Percentiles rank a stretch among this genome's conserved stretches.
phyloP scores from a whole-genome alignment of 805 yeast genomes.

The Candida nemodendra region DNA sequence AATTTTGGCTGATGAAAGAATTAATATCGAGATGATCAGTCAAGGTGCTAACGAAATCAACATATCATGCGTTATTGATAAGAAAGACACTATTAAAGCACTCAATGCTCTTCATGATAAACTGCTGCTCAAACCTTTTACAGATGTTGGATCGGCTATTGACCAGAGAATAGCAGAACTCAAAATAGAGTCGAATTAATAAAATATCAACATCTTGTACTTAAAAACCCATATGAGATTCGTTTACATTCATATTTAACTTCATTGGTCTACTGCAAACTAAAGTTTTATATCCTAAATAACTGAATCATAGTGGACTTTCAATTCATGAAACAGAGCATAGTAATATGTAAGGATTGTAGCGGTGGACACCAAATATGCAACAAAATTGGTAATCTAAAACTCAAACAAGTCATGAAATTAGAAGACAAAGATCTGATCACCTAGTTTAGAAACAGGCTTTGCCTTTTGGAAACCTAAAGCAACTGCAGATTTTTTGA shows the following conservation, averaged over 20 bases:
- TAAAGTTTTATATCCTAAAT: no score
- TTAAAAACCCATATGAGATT: no score
- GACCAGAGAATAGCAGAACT: conserved; percentile 47
- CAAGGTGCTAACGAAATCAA: conserved; percentile 99
- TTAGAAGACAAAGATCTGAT: conserved; percentile 85
- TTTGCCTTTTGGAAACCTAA: conserved; percentile 82
- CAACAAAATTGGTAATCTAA: not conserved
- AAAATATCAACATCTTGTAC: no score
- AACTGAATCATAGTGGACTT: no score
- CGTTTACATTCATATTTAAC: no score
- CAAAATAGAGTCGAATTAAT: conserved; percentile 31
- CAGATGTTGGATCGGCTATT: conserved; percentile 34
- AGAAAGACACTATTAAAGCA: conserved; percentile 79
- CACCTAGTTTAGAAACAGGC: conserved; percentile 86
- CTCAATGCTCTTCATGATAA: conserved; percentile 80
- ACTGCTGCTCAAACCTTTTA: conserved; percentile 50
- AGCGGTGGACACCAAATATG: not conserved
- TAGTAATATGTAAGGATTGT: no score
- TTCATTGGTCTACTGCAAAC: no score
- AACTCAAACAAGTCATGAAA: not conserved
- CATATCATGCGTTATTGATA: conserved; percentile 91
- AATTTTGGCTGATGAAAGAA: conserved; percentile 84
- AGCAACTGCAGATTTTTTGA: conserved; percentile 72
- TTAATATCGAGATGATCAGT: conserved; percentile 96
- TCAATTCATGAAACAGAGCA: no score